A percentile compares a stretch with the other conserved stretches of the same genome.
These are phyloP conservation scores for Mikania micrantha DNA, from an alignment of 129 eudicot genomes.

Conservation along the genomic window DNA sequence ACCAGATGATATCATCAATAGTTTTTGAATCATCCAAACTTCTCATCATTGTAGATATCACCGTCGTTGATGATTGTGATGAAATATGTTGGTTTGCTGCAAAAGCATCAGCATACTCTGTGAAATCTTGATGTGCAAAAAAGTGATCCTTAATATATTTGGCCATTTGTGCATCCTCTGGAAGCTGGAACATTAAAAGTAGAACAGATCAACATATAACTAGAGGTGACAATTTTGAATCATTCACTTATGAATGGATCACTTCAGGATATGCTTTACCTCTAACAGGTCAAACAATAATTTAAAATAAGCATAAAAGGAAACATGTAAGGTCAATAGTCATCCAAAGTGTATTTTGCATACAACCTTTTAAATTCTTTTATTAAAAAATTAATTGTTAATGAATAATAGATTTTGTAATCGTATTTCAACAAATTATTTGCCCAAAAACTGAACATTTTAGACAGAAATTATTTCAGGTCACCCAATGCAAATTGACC, in stretches of 20 bases:
- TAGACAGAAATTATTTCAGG: neutral
- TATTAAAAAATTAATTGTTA: neutral
- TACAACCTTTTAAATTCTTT: neutral
- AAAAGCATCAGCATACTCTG: conserved; percentile 12
- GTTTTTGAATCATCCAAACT: conserved; percentile 33
- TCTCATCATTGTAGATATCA: conserved; percentile 23
- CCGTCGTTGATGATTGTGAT: conserved; percentile 20
- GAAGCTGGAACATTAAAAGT: conserved; percentile 41
- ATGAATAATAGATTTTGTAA: neutral
- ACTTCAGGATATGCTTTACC: neutral
- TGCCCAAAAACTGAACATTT: neutral
- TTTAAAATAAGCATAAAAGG: neutral
- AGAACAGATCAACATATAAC: neutral
- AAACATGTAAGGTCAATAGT: neutral
- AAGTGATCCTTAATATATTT: conserved; percentile 41
- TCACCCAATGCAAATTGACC: neutral
- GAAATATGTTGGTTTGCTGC: conserved; percentile 14
- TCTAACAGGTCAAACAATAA: neutral
- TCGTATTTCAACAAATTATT: neutral
- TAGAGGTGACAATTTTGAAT: neutral
- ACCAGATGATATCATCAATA: conserved; percentile 7
- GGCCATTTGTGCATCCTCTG: conserved; percentile 51
- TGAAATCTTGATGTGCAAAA: conserved; percentile 26
- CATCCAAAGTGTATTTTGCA: conserved; percentile 1
- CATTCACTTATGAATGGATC: neutral